Evolutionary conservation across 768 basidiomycete genomes (phyloP), one percentile per base, ranked within the genome.

Genomic region (Gelatoporia subvermispora): DNA sequence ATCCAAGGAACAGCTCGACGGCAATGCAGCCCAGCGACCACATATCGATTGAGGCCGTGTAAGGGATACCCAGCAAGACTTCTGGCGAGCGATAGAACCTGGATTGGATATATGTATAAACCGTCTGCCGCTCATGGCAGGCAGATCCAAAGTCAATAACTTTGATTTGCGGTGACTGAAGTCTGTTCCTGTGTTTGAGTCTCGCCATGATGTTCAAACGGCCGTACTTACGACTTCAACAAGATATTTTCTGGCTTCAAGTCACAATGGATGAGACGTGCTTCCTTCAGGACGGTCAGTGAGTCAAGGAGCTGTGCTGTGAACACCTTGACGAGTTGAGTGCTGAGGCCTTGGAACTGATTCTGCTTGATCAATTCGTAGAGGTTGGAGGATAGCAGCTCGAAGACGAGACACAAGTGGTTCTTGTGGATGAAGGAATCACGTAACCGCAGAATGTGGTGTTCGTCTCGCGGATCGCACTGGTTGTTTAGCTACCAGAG

Each of bases 341-440:
- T 95, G 68, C 88, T 91, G 39, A 99, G 72, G 2, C 96, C 96
- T 67, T 96, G 90, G 77, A 98, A 99, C 64, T 94, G 92, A 68
- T 99, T 99, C 71, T 99, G 96, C 73, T 99, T 99, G 81, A 99
- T 98, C 63, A 99, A 79, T 67, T 99, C 96, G 73, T 98, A 99
- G 48, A 99, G 76, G 62, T 99, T 99, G 25, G 93, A 96, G 7
- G 93, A 94, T 9, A 99, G 79, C 41, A 97, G 78, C 67, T 99
- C 95, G 61, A 98, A 98, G 46, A 98, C 95, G 55, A 99, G 87
- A 68, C 96, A 99, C 39, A 99, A 77, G 67, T 99, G 96, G 56
- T 79, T 92, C 60, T 88, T 84, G 70, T 99, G 96, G 49, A 95
- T 96, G 72, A 99, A 99, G 0, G 89, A 91, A 67, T 98, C 96